Conservation (phyloP, 2,329 filamentous ascomycete species). For the Aspergillus sp. region DNA sequence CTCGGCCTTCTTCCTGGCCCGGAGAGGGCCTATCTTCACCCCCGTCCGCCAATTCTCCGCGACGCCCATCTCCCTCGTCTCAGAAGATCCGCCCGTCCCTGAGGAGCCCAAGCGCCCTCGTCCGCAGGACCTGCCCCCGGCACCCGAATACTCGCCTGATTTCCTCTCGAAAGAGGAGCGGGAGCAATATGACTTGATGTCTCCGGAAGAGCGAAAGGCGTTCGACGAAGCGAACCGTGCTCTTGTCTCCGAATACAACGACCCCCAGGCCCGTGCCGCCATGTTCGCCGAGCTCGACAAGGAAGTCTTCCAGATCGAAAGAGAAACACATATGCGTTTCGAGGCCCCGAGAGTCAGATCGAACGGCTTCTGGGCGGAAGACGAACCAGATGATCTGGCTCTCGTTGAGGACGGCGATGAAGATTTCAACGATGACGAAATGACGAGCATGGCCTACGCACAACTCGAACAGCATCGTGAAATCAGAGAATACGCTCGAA, state of each 20-base stretch:
- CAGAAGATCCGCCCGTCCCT: constrained; percentile 36
- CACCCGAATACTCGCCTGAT: constrained; percentile 42
- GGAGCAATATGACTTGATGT: constrained; percentile 42
- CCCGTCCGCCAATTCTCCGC: constrained; percentile 37
- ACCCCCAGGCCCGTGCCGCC: constrained; percentile 31
- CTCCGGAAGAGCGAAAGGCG: constrained; percentile 37
- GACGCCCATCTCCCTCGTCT: constrained; percentile 34
- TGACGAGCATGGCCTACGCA: constrained; percentile 77
- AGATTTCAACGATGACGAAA: constrained; percentile 71
- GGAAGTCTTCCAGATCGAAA: constrained; percentile 34
- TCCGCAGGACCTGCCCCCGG: constrained; percentile 31
- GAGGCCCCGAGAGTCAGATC: constrained; percentile 26
- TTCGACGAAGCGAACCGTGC: constrained; percentile 40
- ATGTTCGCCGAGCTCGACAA: constrained; percentile 36
- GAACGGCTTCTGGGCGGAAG: constrained; percentile 47
- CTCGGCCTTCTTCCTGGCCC: constrained; percentile 34
- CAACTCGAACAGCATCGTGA: constrained; percentile 89
- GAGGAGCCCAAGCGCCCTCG: constrained; percentile 30
- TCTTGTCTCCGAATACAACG: constrained; percentile 42
- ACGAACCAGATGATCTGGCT: constrained; percentile 48
- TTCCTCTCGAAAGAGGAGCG: constrained; percentile 35
- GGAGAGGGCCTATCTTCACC: constrained; percentile 30
- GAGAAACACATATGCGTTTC: constrained; percentile 32
- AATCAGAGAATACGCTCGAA: constrained; percentile 80
- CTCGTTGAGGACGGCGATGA: constrained; percentile 57